phyloP scores from a whole-genome alignment of 1,284 basidiomycete genomes.

The Naganishia liquefaciens region DNA sequence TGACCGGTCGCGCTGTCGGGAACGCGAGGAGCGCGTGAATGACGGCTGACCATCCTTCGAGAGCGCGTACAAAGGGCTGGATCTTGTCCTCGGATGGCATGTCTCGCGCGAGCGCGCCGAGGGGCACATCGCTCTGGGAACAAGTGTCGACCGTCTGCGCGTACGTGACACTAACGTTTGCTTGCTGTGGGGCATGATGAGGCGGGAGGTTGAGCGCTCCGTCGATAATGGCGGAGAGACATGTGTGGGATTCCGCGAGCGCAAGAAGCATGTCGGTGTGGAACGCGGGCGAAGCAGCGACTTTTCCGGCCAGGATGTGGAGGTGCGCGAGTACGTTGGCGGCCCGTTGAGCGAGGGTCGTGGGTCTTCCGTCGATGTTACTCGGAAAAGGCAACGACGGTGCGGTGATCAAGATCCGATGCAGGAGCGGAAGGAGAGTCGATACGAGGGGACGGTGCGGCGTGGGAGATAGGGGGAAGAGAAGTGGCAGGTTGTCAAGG shows the following conservation, averaged over 20 bases:
- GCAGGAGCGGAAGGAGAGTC: conserved; percentile 39
- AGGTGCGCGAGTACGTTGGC: conserved; percentile 39
- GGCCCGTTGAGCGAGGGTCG: conserved; percentile 8
- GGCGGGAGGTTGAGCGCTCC: conserved; percentile 19
- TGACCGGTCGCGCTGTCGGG: conserved; percentile 66
- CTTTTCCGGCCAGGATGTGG: conserved; percentile 48
- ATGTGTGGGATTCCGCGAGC: conserved; percentile 17
- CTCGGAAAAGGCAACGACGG: conserved; percentile 28
- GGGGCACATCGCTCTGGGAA: conserved; percentile 2
- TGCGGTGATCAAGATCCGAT: conserved; percentile 40
- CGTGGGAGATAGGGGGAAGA: conserved; percentile 46
- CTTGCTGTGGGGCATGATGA: background rate
- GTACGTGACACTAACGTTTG: background rate
- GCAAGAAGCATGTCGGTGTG: conserved; percentile 24
- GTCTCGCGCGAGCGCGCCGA: conserved; percentile 21
- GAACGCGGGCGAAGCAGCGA: conserved; percentile 38
- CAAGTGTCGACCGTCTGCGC: conserved; percentile 12
- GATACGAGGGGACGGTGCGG: conserved; percentile 46
- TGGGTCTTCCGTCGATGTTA: conserved; percentile 33
- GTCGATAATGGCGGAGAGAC: conserved; percentile 24
- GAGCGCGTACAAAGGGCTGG: conserved; percentile 10
- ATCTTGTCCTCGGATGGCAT: conserved; percentile 12
- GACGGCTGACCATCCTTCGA: conserved; percentile 17
- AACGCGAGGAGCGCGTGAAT: conserved; percentile 54
- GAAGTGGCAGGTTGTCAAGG: conserved; percentile 35